Percentiles rank a stretch among this genome's conserved stretches.
Conservation (phyloP, 2,329 filamentous ascomycete species). For the Pseudopithomyces maydicus region DNA sequence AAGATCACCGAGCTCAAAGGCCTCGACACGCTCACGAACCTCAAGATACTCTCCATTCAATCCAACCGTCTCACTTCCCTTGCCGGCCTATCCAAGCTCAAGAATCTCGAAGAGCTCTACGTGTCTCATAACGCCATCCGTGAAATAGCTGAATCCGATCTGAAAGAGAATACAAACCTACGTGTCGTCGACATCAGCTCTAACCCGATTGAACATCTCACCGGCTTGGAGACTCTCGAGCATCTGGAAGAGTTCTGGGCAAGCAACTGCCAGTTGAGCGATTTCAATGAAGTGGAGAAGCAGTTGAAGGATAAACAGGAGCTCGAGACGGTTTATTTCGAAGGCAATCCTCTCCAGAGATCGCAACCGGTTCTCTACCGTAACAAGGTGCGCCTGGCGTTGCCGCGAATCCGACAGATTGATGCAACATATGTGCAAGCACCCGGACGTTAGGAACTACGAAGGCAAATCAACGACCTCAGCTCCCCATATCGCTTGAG, state of each 20-base stretch:
- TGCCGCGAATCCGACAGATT: slow-evolving; percentile 90
- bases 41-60: slow-evolving; percentile 91
- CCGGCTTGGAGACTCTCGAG: slow-evolving; percentile 69
- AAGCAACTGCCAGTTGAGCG: slow-evolving; percentile 80
- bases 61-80: slow-evolving; percentile 88
- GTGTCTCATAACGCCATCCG: slow-evolving; percentile 93
- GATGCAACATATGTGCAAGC: slow-evolving; percentile 67
- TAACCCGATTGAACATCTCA: slow-evolving; percentile 78
- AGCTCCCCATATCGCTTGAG: not conserved
- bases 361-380: slow-evolving; percentile 82
- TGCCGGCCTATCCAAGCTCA: slow-evolving; percentile 73
- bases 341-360: slow-evolving; percentile 88
- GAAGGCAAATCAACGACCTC: not conserved
- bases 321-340: slow-evolving; percentile 91
- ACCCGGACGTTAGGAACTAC: not conserved
- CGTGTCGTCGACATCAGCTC: slow-evolving; percentile 86
- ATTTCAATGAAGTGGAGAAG: slow-evolving; percentile 82
- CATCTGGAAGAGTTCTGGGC: slow-evolving; percentile 93
- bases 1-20: slow-evolving; percentile 86
- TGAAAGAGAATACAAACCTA: slow-evolving; percentile 59
- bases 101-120: slow-evolving; percentile 88
- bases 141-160: slow-evolving; percentile 73
- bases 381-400: slow-evolving; percentile 86
- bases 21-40: slow-evolving; percentile 73
- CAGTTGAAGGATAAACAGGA: slow-evolving; percentile 78